phyloP scores from a whole-genome alignment of 805 yeast species.

The Ogataea allantospora region DNA sequence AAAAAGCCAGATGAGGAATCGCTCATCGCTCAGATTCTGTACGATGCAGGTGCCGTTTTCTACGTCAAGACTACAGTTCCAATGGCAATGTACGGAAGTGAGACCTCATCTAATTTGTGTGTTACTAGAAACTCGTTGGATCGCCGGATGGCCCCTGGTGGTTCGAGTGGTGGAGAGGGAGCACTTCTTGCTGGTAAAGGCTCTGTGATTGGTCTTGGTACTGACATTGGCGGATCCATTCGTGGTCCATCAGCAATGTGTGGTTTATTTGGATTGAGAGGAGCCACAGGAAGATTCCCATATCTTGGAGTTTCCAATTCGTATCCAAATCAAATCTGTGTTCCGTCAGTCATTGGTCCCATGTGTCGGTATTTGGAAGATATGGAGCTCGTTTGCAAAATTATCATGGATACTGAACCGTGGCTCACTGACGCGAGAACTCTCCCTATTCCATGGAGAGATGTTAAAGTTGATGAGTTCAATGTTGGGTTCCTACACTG shows the following conservation, averaged over 20 bases:
- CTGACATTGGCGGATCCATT: slow-evolving; percentile 41
- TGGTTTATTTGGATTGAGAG: slow-evolving; percentile 36
- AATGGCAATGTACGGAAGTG: slow-evolving; percentile 42
- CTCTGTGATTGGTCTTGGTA: slow-evolving; percentile 38
- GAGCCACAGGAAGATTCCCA: slow-evolving; percentile 37
- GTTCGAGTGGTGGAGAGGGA: slow-evolving; percentile 49
- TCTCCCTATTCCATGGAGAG: slow-evolving; percentile 52
- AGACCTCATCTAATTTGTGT: slow-evolving; percentile 39
- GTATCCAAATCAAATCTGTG: slow-evolving; percentile 32
- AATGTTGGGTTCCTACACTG: slow-evolving; percentile 46
- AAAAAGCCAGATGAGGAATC: slow-evolving; percentile 32
- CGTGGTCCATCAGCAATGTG: slow-evolving; percentile 34
- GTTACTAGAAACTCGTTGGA: slow-evolving; percentile 39
- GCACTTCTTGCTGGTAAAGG: slow-evolving; percentile 33
- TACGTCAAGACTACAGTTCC: slow-evolving; percentile 46
- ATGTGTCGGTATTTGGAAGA: slow-evolving; percentile 32
- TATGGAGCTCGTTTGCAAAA: slow-evolving; percentile 37
- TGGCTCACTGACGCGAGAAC: slow-evolving; percentile 50
- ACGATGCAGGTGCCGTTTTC: slow-evolving; percentile 41
- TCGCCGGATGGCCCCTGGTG: slow-evolving; percentile 39
- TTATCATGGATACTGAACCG: slow-evolving; percentile 40
- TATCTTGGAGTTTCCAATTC: slow-evolving; percentile 32
- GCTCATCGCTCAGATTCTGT: slow-evolving; percentile 33
- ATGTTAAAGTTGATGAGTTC: slow-evolving; percentile 23
- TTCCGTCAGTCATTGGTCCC: slow-evolving; percentile 38